Percentiles rank a stretch among this genome's conserved stretches.
These are phyloP conservation scores for Aspergillus fructus DNA, from an alignment of 2,329 filamentous ascomycete species.

Conservation along the genomic window DNA sequence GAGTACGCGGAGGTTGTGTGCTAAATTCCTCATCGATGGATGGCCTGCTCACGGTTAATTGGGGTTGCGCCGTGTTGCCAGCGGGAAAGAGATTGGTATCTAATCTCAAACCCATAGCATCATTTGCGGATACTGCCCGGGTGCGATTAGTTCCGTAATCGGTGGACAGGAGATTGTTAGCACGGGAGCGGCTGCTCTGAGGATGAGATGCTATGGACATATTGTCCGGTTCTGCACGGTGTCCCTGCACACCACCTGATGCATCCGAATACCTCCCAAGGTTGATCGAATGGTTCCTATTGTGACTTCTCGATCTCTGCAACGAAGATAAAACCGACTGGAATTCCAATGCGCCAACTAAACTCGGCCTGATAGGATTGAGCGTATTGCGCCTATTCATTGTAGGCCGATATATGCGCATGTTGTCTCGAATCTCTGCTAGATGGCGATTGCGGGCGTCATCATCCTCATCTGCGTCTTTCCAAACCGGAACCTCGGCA, in stretches of 20 bases:
- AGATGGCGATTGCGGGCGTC: slow-evolving; percentile 60
- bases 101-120: slow-evolving; percentile 49
- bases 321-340: slow-evolving; percentile 85
- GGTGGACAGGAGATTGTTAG: slow-evolving; percentile 26
- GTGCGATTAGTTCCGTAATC: slow-evolving; percentile 30
- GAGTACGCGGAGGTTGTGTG: slow-evolving; percentile 18
- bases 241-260: slow-evolving; percentile 34
- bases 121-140: slow-evolving; percentile 62
- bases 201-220: slow-evolving; percentile 51
- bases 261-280: slow-evolving; percentile 70
- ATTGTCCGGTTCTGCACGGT: slow-evolving; percentile 47
- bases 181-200: slow-evolving; percentile 26
- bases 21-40: slow-evolving; percentile 24
- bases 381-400: slow-evolving; percentile 69
- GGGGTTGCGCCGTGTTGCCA: slow-evolving; percentile 21
- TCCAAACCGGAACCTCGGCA: slow-evolving; percentile 47
- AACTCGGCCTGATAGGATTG: slow-evolving; percentile 84
- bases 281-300: slow-evolving; percentile 64
- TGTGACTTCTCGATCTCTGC: slow-evolving; percentile 75
- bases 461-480: slow-evolving; percentile 56
- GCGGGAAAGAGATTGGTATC: slow-evolving; percentile 38
- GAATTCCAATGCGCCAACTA: slow-evolving; percentile 92
- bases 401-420: slow-evolving; percentile 77
- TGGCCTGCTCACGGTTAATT: slow-evolving; percentile 42
- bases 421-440: slow-evolving; percentile 86